These are phyloP conservation scores for Solanum acaule DNA, from an alignment of 257 asterid genomes.

Conservation along the genomic window DNA sequence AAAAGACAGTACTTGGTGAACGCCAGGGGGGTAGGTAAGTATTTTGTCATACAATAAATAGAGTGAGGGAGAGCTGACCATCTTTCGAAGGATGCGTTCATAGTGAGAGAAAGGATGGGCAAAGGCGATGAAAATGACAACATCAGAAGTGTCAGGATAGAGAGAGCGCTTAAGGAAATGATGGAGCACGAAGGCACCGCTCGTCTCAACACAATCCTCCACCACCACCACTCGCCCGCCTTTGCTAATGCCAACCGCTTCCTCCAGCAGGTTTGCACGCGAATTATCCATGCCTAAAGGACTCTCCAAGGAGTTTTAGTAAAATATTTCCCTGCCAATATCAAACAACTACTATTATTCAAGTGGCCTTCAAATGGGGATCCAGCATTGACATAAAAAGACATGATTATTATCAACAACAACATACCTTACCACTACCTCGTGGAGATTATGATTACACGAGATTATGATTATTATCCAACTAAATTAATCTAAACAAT, in stretches of 20 bases:
- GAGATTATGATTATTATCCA: no score
- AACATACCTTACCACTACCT: no score
- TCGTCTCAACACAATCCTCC: conserved; percentile 84
- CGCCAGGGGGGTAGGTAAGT: no score
- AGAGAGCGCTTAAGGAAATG: conserved; percentile 76
- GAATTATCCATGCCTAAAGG: conserved; percentile 9
- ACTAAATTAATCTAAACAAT: no score
- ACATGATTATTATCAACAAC: no score
- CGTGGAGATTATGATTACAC: no score
- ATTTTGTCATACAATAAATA: no score
- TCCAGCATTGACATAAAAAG: background rate
- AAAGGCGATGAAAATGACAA: conserved; percentile 65
- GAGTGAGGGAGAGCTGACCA: conserved; percentile 30
- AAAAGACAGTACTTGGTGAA: no score
- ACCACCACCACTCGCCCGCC: conserved; percentile 47
- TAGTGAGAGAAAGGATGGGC: conserved; percentile 85
- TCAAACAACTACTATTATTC: background rate
- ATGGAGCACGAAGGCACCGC: conserved; percentile 71
- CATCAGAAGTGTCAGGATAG: conserved; percentile 37
- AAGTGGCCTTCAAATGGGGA: background rate
- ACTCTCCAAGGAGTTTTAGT: background rate
- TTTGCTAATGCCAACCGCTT: conserved; percentile 36
- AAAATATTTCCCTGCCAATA: background rate
- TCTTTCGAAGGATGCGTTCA: conserved; percentile 90
- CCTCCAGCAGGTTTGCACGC: conserved; percentile 50